Evolutionary conservation across 2,329 filamentous ascomycete species (phyloP).

Genomic region (Colletotrichum cuscutae): DNA sequence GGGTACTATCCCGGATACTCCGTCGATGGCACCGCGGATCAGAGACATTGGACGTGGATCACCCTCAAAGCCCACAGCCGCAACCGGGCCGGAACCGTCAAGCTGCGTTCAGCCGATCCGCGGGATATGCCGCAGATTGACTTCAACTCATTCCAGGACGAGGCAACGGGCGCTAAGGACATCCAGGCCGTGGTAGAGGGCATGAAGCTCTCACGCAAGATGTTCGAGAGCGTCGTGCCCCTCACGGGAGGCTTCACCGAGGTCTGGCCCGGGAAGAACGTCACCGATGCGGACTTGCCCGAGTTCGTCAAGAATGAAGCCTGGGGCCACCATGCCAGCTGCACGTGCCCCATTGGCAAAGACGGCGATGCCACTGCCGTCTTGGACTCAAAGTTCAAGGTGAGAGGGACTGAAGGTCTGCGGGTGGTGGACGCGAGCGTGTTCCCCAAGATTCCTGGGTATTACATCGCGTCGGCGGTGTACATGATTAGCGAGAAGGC

Average conservation of each 20-base stretch:
- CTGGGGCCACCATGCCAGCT: constrained; percentile 68
- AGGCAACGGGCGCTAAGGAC: constrained; percentile 45
- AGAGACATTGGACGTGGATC: constrained; percentile 50
- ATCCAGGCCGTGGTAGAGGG: constrained; percentile 60
- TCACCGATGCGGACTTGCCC: constrained; percentile 54
- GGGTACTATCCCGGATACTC: constrained; percentile 44
- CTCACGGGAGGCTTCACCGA: constrained; percentile 42
- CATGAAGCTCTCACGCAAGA: constrained; percentile 53
- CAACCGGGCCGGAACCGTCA: constrained; percentile 67
- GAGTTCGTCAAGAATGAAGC: constrained; percentile 59
- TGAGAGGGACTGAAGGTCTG: constrained; percentile 62
- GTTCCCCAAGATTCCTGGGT: constrained; percentile 61
- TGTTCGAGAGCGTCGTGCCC: constrained; percentile 39
- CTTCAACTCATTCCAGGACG: constrained; percentile 63
- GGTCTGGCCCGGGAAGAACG: constrained; percentile 48
- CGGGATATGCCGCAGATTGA: constrained; percentile 68
- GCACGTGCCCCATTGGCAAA: constrained; percentile 64
- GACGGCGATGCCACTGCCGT: constrained; percentile 63
- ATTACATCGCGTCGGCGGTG: constrained; percentile 58
- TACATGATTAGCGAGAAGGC: constrained; percentile 70
- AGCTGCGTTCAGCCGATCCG: constrained; percentile 65
- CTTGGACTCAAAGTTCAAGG: constrained; percentile 64
- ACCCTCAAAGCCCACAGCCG: constrained; percentile 68
- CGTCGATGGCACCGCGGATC: constrained; percentile 42
- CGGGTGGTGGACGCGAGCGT: constrained; percentile 70